phyloP scores from a whole-genome alignment of 139 green algal genomes.

The Closterium sp. region DNA sequence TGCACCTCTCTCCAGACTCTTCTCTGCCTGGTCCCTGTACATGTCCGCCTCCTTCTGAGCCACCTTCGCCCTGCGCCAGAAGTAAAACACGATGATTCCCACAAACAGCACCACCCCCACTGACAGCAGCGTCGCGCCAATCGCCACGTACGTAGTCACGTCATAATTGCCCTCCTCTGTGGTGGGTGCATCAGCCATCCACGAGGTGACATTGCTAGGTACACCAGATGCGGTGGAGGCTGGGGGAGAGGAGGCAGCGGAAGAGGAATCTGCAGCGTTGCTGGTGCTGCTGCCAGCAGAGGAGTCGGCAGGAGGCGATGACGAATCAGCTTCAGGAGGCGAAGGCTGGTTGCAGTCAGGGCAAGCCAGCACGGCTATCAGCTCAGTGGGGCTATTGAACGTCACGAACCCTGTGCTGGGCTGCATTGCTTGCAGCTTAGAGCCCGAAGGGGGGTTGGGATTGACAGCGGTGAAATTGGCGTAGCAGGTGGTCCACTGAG shows the following conservation, averaged over 20 bases:
- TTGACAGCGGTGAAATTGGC: not conserved
- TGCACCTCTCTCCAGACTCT: not conserved
- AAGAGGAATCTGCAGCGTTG: not conserved
- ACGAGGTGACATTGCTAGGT: not conserved
- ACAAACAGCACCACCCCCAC: not conserved
- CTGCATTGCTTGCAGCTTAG: not conserved
- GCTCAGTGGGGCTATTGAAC: not conserved
- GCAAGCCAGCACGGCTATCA: not conserved
- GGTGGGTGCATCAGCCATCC: not conserved
- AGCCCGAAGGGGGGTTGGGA: not conserved
- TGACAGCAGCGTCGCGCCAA: not conserved
- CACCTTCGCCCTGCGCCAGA: not conserved
- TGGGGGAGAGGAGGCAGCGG: not conserved
- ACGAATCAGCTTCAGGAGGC: not conserved
- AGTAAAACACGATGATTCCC: not conserved
- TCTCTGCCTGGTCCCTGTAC: not conserved
- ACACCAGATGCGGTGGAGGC: not conserved
- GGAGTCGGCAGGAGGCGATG: not conserved
- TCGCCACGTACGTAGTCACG: not conserved
- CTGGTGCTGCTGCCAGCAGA: not conserved
- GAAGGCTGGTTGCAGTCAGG: not conserved
- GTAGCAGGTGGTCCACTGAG: not conserved
- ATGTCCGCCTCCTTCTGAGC: not conserved
- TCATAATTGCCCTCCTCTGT: not conserved
- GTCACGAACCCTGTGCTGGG: not conserved